Percentiles rank a stretch among this genome's conserved stretches.
Conservation (phyloP, 2,329 filamentous ascomycete genomes). For the Beauveria asiatica region DNA sequence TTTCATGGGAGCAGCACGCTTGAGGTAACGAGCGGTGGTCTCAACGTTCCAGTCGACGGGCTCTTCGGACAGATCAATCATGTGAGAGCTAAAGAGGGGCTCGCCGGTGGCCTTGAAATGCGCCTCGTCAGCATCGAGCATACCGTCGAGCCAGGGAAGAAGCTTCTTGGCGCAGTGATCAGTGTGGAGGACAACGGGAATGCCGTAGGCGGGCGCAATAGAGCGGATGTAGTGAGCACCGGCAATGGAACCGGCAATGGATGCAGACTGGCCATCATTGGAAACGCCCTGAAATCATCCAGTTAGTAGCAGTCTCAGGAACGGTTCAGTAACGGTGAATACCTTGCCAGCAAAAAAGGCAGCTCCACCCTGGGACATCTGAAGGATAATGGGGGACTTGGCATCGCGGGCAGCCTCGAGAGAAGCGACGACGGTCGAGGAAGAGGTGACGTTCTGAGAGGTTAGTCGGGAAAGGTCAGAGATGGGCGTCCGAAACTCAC, state of each 20-base stretch:
- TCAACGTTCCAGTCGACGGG: constrained; percentile 80
- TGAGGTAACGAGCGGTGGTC: constrained; percentile 86
- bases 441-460: constrained; percentile 74
- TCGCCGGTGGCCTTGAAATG: constrained; percentile 92
- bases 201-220: constrained; percentile 76
- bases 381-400: constrained; percentile 87
- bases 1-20: constrained; percentile 93
- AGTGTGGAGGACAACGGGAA: constrained; percentile 91
- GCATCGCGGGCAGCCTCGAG: constrained; percentile 92
- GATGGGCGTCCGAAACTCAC: constrained; percentile 20
- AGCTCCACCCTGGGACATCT: constrained; percentile 87
- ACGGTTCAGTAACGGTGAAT: constrained; percentile 13
- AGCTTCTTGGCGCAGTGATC: constrained; percentile 99
- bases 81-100: constrained; percentile 93
- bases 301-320: not conserved
- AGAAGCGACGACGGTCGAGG: constrained; percentile 65
- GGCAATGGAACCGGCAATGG: constrained; percentile 79
- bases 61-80: constrained; percentile 97
- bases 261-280: constrained; percentile 76
- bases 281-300: constrained; percentile 54
- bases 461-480: not conserved
- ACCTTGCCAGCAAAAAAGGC: constrained; percentile 89
- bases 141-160: constrained; percentile 92
- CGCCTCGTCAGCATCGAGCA: constrained; percentile 87
- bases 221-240: constrained; percentile 89